Base-by-base conservation (phyloP, 2,329 filamentous ascomycete genomes). In the Moelleriella libera region DNA sequence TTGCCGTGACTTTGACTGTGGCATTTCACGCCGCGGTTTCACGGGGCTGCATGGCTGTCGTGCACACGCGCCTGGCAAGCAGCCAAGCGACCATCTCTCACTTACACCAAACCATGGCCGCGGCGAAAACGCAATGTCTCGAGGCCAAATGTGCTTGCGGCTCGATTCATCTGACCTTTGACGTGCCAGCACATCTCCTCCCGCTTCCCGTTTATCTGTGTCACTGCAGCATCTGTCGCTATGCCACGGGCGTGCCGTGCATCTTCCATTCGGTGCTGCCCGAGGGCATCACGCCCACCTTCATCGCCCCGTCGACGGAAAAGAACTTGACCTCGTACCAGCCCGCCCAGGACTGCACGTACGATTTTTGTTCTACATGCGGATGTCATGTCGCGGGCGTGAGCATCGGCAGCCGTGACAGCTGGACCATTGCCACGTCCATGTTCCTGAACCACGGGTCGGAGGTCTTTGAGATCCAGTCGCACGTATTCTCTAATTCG, bases 61-160 rank as follows among this genome's bases (percentile, higher is more conserved):
- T 21, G 21, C 21, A 21, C 21, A 21, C 21, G 21, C 21, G 21
- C 21, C 21, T 21, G 21, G 2, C 21, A 21, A 21, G 21, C 21
- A 39, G 34, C n/a, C 34, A 39, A 39, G 40, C 8, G 21, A 3
- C 21, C 21, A 21, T 21, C 21, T 21, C 21, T 21, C 21, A 21
- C 34, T 37, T 37, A 37, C 34, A 37, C 34, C 34, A 37, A 37
- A 21, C 21, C n/a, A 59, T 62, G 53, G 31, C 51, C 2, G 32
- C 48, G 1, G 44, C 41, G 30, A 44, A 51, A 3, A 58, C 52
- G 44, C 66, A 61, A 50, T 64, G 58, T 1, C 63, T 74, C 12
- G 61, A 65, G 32, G 69, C 68, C n/a, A 63, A 62, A 47, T 74
- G 71, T 55, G 62, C 63, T 52, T 74, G 70, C 54, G 64, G 65